Base-by-base conservation (phyloP, 108 stramenopile species). In the Stephanodiscus triporus region DNA sequence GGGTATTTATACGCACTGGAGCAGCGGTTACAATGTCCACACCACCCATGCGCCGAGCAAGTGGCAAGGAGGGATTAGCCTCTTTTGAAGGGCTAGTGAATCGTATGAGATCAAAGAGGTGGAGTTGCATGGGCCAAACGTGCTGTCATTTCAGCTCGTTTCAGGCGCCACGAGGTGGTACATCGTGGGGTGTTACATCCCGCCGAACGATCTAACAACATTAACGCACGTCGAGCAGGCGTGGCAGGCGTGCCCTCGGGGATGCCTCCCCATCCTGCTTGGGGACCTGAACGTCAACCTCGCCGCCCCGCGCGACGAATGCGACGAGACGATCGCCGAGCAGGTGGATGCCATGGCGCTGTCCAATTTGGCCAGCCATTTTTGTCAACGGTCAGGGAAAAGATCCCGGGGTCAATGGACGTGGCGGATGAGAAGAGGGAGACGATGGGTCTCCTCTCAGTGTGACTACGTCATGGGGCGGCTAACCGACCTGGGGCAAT, bases 51-150 rank as follows among this genome's bases (percentile, higher is more conserved):
- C 32, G 32, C 32, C 32, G 32, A 57, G 56, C 56, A 29, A 24
- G 24, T 30, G 67, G 26, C 67, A 68, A 30, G 67, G 67, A 54
- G 67, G 67, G 37, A 40, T 56, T 16, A 16, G 26, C 9, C 42
- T 68, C 26, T 49, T 68, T 38, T 68, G 47, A 26, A 47, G 67
- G 42, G 13, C 24, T 24, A 51, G 29, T 29, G 67, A 56, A 14
- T 8, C 20, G 6, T 68, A 38, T 22, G 36, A 53, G 51, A 53
- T 68, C 50, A 26, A 68, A 3, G 37, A 38, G 22, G 50, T 54
- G 23, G 37, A 17, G 9, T 1, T 27, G n/a, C 27, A 11, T 20
- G 67, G 67, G 20, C 67, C 53, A 4, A 68, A 68, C 55, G 53
- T 68, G 20, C 36, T 54, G 24, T 27, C 50, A 9, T 68, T 47